phyloP scores from a whole-genome alignment of 2,329 filamentous ascomycete genomes.

The Colletotrichum liriopes region DNA sequence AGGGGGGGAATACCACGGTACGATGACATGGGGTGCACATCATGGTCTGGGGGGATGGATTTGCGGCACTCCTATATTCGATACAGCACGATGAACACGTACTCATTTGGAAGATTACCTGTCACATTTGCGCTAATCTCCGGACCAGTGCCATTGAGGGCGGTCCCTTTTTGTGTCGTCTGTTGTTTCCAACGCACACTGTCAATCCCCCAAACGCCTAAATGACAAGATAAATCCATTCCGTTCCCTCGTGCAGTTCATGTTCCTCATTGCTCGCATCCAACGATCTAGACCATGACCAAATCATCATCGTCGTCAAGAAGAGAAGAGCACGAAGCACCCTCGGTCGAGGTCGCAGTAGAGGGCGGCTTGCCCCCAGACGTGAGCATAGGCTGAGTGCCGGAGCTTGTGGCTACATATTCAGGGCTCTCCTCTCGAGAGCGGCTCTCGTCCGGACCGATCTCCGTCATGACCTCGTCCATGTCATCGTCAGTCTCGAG shows the following conservation, averaged over 20 bases:
- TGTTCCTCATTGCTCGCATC: background rate
- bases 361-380: background rate
- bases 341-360: background rate
- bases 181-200: slow-evolving; percentile 4
- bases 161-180: background rate
- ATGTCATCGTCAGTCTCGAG: slow-evolving; percentile 16
- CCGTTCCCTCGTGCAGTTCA: background rate
- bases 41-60: background rate
- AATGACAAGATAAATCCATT: background rate
- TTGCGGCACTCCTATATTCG: slow-evolving; percentile 4
- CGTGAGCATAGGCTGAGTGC: background rate
- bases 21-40: slow-evolving; percentile 3
- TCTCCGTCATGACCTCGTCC: slow-evolving; percentile 35
- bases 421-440: slow-evolving; percentile 27
- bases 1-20: slow-evolving; percentile 27
- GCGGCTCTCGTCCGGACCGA: slow-evolving; percentile 32
- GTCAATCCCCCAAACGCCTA: slow-evolving; percentile 5
- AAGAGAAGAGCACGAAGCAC: background rate
- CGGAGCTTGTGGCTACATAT: background rate
- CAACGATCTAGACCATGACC: slow-evolving; percentile 24
- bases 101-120: background rate
- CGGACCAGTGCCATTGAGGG: background rate
- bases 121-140: background rate
- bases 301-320: slow-evolving; percentile 43
- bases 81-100: slow-evolving; percentile 8